Base-by-base conservation (phyloP, 805 yeast genomes). In the Ogataea pini region DNA sequence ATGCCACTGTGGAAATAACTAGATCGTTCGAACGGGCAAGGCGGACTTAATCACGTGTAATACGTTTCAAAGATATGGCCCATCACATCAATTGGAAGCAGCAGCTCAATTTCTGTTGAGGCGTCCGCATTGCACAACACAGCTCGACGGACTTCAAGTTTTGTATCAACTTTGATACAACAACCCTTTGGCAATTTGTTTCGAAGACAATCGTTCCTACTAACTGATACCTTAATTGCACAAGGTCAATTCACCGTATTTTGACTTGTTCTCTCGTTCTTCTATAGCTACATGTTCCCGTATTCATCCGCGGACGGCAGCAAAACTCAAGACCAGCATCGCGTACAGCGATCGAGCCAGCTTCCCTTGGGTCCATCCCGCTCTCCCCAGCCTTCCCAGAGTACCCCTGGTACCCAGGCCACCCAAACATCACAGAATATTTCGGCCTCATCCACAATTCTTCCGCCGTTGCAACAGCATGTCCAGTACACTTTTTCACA, bases 381-480 rank as follows among this genome's bases (percentile, higher is more conserved):
- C n/a, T n/a, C n/a, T n/a, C n/a, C n/a, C n/a, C n/a, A n/a, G n/a
- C n/a, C n/a, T n/a, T n/a, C n/a, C n/a, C n/a, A n/a, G n/a, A n/a
- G n/a, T n/a, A n/a, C n/a, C n/a, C n/a, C n/a, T n/a, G n/a, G n/a
- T n/a, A n/a, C n/a, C n/a, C n/a, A n/a, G n/a, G n/a, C n/a, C n/a
- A n/a, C n/a, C n/a, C n/a, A n/a, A 22, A 22, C 31, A 28, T 28
- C 31, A 12, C 31, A 28, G n/a, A 4, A 4, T 7, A 28, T 8
- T 10, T 10, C 4, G 9, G 13, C 18, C 17, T 13, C 36, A n/a
- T 16, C 37, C 24, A 36, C 3, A 12, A 22, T 37, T 20, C 41
- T 37, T n/a, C 41, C 41, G 9, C 41, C 41, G 10, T 19, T 37
- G n/a, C 39, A 36, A 20, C 39, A 36, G 19, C 36, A 32, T 18